Conservation (phyloP, 2,329 filamentous ascomycete species). For the Talaromyces funiculosus region DNA sequence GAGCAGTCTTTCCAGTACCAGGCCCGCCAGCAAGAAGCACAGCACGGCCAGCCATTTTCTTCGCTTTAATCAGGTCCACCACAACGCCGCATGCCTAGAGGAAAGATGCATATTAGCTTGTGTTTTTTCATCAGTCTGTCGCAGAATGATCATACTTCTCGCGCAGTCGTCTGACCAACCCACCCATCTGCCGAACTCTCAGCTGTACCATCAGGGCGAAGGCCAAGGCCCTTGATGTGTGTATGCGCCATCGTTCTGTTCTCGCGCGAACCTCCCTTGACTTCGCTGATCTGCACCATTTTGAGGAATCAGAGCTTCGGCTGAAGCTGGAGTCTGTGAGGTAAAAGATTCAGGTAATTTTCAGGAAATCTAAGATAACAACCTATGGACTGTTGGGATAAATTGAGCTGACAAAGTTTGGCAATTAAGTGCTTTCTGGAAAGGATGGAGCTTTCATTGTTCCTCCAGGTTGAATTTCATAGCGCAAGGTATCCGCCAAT, state of each 20-base stretch:
- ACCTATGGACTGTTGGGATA: not conserved
- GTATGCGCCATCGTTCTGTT: slow-evolving; percentile 95
- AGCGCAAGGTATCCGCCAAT: slow-evolving; percentile 26
- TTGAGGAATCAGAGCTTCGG: slow-evolving; percentile 25
- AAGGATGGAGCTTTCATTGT: slow-evolving; percentile 6
- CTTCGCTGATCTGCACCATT: slow-evolving; percentile 89
- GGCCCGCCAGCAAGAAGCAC: slow-evolving; percentile 91
- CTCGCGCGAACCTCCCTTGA: slow-evolving; percentile 90
- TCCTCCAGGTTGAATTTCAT: slow-evolving; percentile 27
- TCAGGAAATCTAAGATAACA: too few species aligned
- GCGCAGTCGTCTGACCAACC: slow-evolving; percentile 77
- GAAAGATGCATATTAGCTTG: slow-evolving; percentile 9
- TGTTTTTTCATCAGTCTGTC: not conserved
- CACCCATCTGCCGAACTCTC: slow-evolving; percentile 78
- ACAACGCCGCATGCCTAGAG: slow-evolving; percentile 83
- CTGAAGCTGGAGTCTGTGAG: slow-evolving; percentile 17
- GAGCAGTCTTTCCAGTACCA: slow-evolving; percentile 93
- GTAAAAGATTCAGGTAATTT: not conserved
- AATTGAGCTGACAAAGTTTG: not conserved
- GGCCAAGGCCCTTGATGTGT: slow-evolving; percentile 90
- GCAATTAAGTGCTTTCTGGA: not conserved
- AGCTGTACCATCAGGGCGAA: slow-evolving; percentile 78
- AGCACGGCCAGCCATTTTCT: slow-evolving; percentile 95
- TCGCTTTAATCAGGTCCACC: slow-evolving; percentile 88
- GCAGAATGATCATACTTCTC: slow-evolving; percentile 60